A percentile compares a stretch with the other conserved stretches of the same genome.
These are phyloP conservation scores for Trichoderma parareesei DNA, from an alignment of 495 filamentous ascomycete species.

Conservation along the genomic window DNA sequence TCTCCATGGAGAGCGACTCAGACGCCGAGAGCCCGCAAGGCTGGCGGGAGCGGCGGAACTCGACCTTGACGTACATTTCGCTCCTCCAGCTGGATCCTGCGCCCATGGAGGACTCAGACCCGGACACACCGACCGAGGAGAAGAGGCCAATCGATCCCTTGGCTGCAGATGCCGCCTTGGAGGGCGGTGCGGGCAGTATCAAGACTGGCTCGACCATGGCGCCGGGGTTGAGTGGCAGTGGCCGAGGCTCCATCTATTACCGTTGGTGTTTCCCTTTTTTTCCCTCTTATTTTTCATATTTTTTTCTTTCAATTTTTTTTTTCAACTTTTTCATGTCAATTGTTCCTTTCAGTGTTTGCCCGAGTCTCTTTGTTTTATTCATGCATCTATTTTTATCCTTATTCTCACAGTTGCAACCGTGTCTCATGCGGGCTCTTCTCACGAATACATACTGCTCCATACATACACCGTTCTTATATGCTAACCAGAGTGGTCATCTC, in stretches of 20 bases:
- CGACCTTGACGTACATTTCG: conserved; percentile 50
- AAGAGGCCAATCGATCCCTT: conserved; percentile 49
- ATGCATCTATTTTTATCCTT: not conserved
- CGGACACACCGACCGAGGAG: conserved; percentile 33
- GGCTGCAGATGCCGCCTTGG: conserved; percentile 25
- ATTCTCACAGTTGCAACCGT: not conserved
- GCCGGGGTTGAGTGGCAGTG: conserved; percentile 49
- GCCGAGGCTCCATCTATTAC: conserved; percentile 51
- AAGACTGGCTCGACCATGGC: conserved; percentile 22
- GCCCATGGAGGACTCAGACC: conserved; percentile 60
- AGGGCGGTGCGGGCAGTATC: conserved; percentile 19
- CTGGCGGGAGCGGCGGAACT: conserved; percentile 27
- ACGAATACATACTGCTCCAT: no score
- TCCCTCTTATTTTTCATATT: no score
- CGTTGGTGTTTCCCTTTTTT: conserved; percentile 32
- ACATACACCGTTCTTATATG: conserved; percentile 11
- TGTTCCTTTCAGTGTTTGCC: not conserved
- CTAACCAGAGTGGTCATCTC: conserved; percentile 3
- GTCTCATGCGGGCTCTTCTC: no score
- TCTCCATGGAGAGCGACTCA: conserved; percentile 7
- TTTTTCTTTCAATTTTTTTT: not conserved
- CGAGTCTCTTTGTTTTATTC: not conserved
- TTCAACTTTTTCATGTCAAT: not conserved
- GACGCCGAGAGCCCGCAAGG: conserved; percentile 5
- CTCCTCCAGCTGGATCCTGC: conserved; percentile 74